Evolutionary conservation across 306 rosid genomes (phyloP).

Genomic region (Fragaria nilgerrensis): DNA sequence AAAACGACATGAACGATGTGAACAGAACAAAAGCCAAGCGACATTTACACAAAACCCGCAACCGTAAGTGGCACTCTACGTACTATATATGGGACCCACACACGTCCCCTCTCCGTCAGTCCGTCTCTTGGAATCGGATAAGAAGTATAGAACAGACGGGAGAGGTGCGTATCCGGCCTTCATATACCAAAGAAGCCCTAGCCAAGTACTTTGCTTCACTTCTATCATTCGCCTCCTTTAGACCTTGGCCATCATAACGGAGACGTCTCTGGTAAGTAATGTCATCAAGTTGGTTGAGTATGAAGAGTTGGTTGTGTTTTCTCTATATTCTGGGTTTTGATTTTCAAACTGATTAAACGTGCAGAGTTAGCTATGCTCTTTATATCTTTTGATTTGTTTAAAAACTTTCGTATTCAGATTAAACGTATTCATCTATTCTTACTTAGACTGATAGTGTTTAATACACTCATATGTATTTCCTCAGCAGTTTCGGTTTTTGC

Average conservation of each 20-base stretch:
- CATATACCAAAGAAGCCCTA: not conserved
- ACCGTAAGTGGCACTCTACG: not conserved
- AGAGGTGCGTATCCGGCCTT: not conserved
- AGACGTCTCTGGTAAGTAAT: not conserved
- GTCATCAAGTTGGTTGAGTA: not conserved
- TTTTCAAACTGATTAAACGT: not conserved
- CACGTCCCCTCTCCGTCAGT: not conserved
- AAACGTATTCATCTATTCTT: not conserved
- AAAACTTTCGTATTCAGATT: not conserved
- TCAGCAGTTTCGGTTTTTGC: no score
- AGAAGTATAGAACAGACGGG: not conserved
- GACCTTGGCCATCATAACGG: not conserved
- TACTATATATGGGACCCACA: not conserved
- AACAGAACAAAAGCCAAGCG: not conserved
- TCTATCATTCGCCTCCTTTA: not conserved
- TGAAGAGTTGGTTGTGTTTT: not conserved
- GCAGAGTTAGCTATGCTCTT: not conserved
- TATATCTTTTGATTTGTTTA: not conserved
- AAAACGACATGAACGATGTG: not conserved
- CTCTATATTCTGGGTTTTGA: not conserved
- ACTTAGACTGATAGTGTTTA: no score
- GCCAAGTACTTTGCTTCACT: not conserved
- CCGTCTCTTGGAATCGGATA: not conserved
- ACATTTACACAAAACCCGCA: not conserved
- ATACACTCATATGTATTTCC: no score